phyloP scores from a whole-genome alignment of 768 basidiomycete genomes.

The Pisolithus orientalis region DNA sequence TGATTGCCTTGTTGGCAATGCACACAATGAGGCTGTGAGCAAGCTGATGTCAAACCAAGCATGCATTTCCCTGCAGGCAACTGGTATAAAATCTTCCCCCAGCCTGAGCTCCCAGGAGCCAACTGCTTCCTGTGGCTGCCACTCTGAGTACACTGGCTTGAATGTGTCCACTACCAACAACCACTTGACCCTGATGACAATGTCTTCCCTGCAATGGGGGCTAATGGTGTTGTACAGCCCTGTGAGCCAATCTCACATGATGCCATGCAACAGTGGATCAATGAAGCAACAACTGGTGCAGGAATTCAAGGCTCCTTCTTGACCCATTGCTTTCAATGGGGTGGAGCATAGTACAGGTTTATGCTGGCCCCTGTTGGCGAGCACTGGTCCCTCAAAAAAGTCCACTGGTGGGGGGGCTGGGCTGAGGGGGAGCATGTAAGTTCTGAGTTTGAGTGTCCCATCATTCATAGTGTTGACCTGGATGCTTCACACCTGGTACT shows the following conservation, averaged over 20 bases:
- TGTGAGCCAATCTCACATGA: not conserved
- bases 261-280: not conserved
- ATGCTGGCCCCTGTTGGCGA: slow-evolving; percentile 30
- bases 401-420: slow-evolving; percentile 37
- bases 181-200: not conserved
- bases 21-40: too few species aligned
- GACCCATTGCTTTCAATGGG: slow-evolving; percentile 29
- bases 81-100: too few species aligned
- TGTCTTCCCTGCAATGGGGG: slow-evolving; percentile 5
- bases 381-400: slow-evolving; percentile 28
- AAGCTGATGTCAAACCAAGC: too few species aligned
- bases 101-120: too few species aligned
- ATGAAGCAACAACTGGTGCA: not conserved
- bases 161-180: too few species aligned
- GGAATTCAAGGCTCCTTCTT: slow-evolving; percentile 17
- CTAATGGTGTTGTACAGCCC: not conserved
- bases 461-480: too few species aligned
- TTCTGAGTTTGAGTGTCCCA: not conserved
- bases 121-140: too few species aligned
- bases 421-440: not conserved
- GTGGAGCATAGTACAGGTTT: slow-evolving; percentile 35
- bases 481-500: too few species aligned
- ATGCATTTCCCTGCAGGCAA: too few species aligned
- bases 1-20: too few species aligned
- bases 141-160: too few species aligned